Evolutionary conservation across 495 filamentous ascomycete genomes (phyloP).

Genomic region (Coniosporium apollinis): DNA sequence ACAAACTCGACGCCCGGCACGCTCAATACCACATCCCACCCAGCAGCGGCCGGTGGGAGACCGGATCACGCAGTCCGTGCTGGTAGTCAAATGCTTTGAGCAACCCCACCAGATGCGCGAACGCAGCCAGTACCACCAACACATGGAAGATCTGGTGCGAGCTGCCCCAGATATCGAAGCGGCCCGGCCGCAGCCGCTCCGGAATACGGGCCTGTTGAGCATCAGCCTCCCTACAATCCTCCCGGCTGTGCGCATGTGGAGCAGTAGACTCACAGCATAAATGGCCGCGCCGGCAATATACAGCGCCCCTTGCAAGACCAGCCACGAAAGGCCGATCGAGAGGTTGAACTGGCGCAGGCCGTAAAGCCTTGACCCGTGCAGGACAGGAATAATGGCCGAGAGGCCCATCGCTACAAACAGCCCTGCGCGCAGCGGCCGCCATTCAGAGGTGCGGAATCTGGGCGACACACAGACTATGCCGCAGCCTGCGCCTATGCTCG

Average conservation of each 20-base stretch:
- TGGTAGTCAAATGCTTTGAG: conserved; percentile 26
- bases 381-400: conserved; percentile 63
- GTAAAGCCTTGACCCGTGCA: conserved; percentile 54
- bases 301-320: conserved; percentile 60
- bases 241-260: too few species aligned
- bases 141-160: conserved; percentile 74
- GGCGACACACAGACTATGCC: conserved; percentile 58
- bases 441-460: conserved; percentile 62
- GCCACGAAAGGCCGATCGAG: conserved; percentile 69
- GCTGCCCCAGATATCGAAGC: conserved; percentile 59
- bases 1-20: too few species aligned
- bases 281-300: conserved; percentile 77
- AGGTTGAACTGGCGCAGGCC: conserved; percentile 39
- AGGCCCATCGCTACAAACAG: conserved; percentile 88
- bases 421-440: conserved; percentile 67
- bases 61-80: conserved; percentile 7
- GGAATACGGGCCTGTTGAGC: conserved; percentile 31
- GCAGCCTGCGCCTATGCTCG: conserved; percentile 55
- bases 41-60: too few species aligned
- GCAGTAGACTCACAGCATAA: conserved; percentile 44
- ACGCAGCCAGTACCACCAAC: conserved; percentile 50
- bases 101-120: conserved; percentile 46
- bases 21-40: too few species aligned
- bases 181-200: conserved; percentile 43
- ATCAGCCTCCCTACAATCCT: too few species aligned